phyloP scores from a whole-genome alignment of 208 protist species.

The Trypanosoma avium region DNA sequence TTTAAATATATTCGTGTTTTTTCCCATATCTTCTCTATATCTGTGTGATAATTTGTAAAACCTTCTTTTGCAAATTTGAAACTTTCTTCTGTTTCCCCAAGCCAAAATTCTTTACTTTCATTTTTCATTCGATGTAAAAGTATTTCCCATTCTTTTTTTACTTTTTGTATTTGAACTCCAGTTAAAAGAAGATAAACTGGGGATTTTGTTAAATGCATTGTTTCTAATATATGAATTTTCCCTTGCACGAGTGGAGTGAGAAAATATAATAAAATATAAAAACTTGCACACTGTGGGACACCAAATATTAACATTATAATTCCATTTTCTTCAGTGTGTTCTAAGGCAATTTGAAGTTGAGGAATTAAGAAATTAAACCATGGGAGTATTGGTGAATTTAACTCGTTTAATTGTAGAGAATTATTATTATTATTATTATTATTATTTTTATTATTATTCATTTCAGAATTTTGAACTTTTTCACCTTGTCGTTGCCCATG shows the following conservation, averaged over 20 bases:
- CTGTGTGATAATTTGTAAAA: conserved; percentile 34
- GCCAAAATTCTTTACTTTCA: conserved; percentile 53
- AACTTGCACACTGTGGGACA: conserved; percentile 66
- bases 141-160: background rate
- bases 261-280: conserved; percentile 43
- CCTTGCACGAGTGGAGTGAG: conserved; percentile 36
- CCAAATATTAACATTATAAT: conserved; percentile 77
- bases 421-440: background rate
- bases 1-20: conserved; percentile 32
- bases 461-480: background rate
- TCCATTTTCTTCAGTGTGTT: conserved; percentile 43
- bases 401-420: conserved; percentile 12
- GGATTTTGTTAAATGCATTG: conserved; percentile 70
- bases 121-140: background rate
- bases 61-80: conserved; percentile 45
- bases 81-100: conserved; percentile 64
- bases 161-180: background rate
- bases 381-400: no score
- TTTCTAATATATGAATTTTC: conserved; percentile 43
- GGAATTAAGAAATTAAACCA: conserved; percentile 80
- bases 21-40: conserved; percentile 50
- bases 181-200: conserved; percentile 64
- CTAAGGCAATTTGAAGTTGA: conserved; percentile 57
- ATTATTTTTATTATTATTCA: background rate
- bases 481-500: conserved; percentile 57